Evolutionary conservation across 2,329 filamentous ascomycete species (phyloP).

Genomic region (Thielaviopsis euricoi): DNA sequence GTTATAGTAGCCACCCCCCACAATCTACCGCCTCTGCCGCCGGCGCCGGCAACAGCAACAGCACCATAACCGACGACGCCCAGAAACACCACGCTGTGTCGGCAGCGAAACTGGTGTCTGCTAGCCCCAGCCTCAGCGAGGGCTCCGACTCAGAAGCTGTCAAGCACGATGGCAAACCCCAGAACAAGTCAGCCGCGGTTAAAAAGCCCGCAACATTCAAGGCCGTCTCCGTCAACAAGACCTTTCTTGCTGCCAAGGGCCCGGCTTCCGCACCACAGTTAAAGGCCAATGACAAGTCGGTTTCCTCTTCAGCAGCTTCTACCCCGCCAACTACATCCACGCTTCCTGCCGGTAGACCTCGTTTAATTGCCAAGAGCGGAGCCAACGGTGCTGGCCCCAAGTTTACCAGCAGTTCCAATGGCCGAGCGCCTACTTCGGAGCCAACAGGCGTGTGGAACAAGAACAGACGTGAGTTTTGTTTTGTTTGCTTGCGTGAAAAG

Average conservation of each 20-base stretch:
- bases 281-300: conserved; percentile 35
- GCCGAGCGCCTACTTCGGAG: conserved; percentile 49
- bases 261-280: conserved; percentile 26
- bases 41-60: background rate
- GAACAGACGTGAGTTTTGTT: conserved; percentile 54
- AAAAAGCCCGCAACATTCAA: conserved; percentile 73
- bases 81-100: conserved; percentile 31
- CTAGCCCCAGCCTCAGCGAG: conserved; percentile 53
- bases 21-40: background rate
- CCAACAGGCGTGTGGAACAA: conserved; percentile 74
- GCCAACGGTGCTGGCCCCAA: conserved; percentile 34
- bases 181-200: conserved; percentile 41
- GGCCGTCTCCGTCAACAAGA: conserved; percentile 71
- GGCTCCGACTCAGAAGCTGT: conserved; percentile 61
- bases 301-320: conserved; percentile 24
- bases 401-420: conserved; percentile 30
- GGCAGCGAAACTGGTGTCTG: conserved; percentile 13
- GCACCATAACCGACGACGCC: conserved; percentile 32
- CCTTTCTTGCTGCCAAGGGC: conserved; percentile 60
- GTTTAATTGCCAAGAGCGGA: conserved; percentile 61
- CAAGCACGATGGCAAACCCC: conserved; percentile 39
- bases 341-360: conserved; percentile 43
- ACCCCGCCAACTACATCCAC: conserved; percentile 24
- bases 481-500: background rate
- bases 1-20: background rate